Evolutionary conservation across 2,329 filamentous ascomycete genomes (phyloP), one percentile per base, ranked within the genome.

Genomic region (Truncatella angustata): DNA sequence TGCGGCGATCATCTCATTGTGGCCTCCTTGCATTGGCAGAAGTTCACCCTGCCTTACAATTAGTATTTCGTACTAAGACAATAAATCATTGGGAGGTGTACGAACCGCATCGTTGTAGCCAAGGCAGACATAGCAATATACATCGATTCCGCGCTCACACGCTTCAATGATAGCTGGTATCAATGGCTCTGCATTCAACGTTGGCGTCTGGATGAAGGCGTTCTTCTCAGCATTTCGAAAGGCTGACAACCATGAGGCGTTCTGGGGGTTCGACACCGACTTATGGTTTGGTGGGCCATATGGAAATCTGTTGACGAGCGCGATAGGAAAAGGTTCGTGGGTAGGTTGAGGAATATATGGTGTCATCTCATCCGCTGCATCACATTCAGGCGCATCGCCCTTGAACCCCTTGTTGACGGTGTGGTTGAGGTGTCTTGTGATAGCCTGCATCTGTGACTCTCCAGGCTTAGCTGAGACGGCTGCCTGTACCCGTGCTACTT

Each of bases 191-290:
- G 88, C 87, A 60, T 93, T 93, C 34, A 93, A 76, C 20, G 90
- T 87, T 0, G 89, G 89, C 0, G 87, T 86, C 65, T 92, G 87
- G 53, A 93, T 91, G 61, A 92, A 90, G n/a, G 92, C 78, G 24
- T 71, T 77, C 11, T 71, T 70, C 50, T 75, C 67, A 0, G 88
- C 87, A 58, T 91, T 80, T 1, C 83, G 76, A 6, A 92, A 75
- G 1, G 85, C 79, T 0, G 87, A 87, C 0, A 91, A 70, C 80
- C 86, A 92, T 0, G 85, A 86, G 46, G 85, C 86, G 60, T 93
- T 91, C 60, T 93, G 89, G 0, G 89, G 89, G 2, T 84, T 85
- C 45, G 79, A 73, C 2, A 84, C 71, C 16, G 78, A 83, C 16
- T 74, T 72, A 51, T 86, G 81, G 58, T 82, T 87, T 1, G 83